Evolutionary conservation across 306 rosid genomes (phyloP), one percentile per base, ranked within the genome.

Genomic region (Datisca glomerata): DNA sequence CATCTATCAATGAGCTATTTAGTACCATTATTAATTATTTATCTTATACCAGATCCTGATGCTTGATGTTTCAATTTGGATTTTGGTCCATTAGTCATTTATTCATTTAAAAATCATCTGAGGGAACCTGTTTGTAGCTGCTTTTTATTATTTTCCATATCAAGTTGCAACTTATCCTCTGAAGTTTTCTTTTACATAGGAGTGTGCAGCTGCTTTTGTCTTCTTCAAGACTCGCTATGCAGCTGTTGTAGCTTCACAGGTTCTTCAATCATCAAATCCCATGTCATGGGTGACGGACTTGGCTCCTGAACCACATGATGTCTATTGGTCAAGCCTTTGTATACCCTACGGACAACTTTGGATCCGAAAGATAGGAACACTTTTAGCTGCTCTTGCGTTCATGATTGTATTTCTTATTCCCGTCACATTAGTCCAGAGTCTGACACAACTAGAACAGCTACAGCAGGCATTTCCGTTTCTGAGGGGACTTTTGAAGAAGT

Each of bases 251-350:
- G 76, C 77, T 62, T 64, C 93, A 17, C 63, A 45, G 60, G 64
- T 62, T 77, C 93, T 89, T 73, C 98, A 84, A 59, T 69, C 95
- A 22, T 44, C 96, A 66, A 80, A 89, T 81, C 98, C 98, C 35
- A 80, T 89, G 98, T 47, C 47, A 55, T 89, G 93, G 95, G 96
- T 79, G 52, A 80, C 96, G 41, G 69, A 72, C 48, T 41, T 50
- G 54, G 98, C 98, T 59, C 98, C 98, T 3, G 96, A 78, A 21
- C 98, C 98, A 27, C 53, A 50, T 10, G 93, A 89, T 70, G 70
- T 89, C 53, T 84, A 72, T 68, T 89, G 98, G 98, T 64, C 96
- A 57, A 89, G 75, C 55, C 84, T 89, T 56, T 72, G 93, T 71
- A 70, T 89, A 72, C 98, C 96, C 2, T 89, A 75, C 36, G 55